Evolutionary conservation across 75 land plant genomes (phyloP).

Genomic region (Cunninghamia lanceolata): DNA sequence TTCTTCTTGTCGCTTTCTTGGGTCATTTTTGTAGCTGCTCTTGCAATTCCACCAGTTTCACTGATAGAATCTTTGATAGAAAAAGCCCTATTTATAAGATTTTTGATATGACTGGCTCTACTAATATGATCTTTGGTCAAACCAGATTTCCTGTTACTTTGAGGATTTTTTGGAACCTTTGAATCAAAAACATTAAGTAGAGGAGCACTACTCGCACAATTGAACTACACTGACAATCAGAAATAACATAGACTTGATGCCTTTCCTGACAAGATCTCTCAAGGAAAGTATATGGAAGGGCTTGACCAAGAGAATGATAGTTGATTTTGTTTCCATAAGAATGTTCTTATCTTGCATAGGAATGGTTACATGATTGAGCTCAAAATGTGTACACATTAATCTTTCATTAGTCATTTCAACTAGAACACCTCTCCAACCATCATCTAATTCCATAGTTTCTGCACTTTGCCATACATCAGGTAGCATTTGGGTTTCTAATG

Average conservation of each 20-base stretch:
- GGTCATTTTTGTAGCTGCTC: conserved; percentile 28
- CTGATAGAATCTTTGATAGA: neutral
- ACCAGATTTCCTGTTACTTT: neutral
- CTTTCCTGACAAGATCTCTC: neutral
- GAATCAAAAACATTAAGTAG: neutral
- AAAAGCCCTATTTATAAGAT: neutral
- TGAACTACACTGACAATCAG: neutral
- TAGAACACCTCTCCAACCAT: neutral
- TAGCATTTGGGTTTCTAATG: neutral
- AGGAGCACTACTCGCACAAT: neutral
- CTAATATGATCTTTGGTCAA: neutral
- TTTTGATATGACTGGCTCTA: neutral
- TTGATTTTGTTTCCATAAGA: neutral
- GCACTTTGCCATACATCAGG: neutral
- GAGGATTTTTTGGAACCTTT: neutral
- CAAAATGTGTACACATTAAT: neutral
- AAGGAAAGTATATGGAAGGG: neutral
- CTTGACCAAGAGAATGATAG: neutral
- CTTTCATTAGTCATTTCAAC: neutral
- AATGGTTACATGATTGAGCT: neutral
- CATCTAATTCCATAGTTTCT: neutral
- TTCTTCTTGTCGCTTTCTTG: neutral
- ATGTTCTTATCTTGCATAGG: neutral
- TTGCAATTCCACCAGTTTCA: conserved; percentile 17
- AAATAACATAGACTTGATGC: neutral